Conservation (phyloP, 1,139 yeast species). For the Saccharomyces hybrid region DNA sequence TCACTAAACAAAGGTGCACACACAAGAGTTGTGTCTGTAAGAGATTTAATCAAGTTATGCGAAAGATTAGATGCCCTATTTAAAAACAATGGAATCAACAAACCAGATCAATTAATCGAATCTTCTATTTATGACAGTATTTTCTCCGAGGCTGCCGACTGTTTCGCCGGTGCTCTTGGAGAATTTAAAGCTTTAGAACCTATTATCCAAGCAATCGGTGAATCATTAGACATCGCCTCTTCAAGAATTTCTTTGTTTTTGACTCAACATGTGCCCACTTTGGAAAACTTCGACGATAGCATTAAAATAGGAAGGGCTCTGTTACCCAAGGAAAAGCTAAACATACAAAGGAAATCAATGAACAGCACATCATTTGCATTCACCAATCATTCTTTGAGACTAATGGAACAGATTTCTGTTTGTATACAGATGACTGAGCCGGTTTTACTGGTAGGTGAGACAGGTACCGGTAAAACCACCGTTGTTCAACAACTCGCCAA, state of each 20-base stretch:
- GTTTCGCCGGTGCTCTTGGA: slow-evolving; percentile 81
- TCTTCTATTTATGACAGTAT: slow-evolving; percentile 61
- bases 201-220: slow-evolving; percentile 62
- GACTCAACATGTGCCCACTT: slow-evolving; percentile 58
- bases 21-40: slow-evolving; percentile 62
- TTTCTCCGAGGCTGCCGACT: slow-evolving; percentile 87
- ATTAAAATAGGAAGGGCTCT: slow-evolving; percentile 67
- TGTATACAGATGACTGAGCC: slow-evolving; percentile 81
- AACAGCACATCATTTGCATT: slow-evolving; percentile 65
- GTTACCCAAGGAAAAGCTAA: slow-evolving; percentile 33
- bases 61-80: slow-evolving; percentile 55
- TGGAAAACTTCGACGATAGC: slow-evolving; percentile 43
- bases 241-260: slow-evolving; percentile 63
- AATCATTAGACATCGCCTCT: slow-evolving; percentile 60
- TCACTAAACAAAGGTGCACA: slow-evolving; percentile 67
- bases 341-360: slow-evolving; percentile 34
- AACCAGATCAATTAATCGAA: slow-evolving; percentile 49
- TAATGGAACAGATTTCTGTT: slow-evolving; percentile 87
- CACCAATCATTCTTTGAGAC: slow-evolving; percentile 75
- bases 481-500: slow-evolving; percentile 90
- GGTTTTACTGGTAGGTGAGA: slow-evolving; percentile 86
- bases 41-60: slow-evolving; percentile 84
- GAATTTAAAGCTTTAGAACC: slow-evolving; percentile 55
- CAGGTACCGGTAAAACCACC: slow-evolving; percentile 98
- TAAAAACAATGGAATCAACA: slow-evolving; percentile 39